Percentiles rank a stretch among this genome's conserved stretches.
These are phyloP conservation scores for Hymenoscyphus scutula DNA, from an alignment of 2,329 filamentous ascomycete species.

Conservation along the genomic window DNA sequence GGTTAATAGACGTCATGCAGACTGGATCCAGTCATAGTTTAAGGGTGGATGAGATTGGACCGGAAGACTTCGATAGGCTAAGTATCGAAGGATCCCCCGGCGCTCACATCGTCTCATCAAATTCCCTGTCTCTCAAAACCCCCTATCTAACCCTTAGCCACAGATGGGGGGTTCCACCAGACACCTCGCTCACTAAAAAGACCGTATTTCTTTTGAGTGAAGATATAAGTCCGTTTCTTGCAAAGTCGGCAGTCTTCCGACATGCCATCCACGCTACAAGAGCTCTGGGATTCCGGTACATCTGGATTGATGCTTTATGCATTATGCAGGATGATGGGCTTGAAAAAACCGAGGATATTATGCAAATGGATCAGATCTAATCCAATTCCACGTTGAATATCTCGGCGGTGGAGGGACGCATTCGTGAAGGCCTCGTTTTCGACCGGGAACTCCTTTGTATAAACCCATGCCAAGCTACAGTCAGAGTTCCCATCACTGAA, in stretches of 20 bases:
- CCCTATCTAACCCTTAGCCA: not conserved
- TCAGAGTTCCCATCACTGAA: not conserved
- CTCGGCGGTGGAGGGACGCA: not conserved
- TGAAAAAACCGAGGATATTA: not conserved
- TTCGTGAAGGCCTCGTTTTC: not conserved
- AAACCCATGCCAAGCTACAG: not conserved
- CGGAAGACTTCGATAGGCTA: too few species aligned
- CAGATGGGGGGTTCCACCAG: not conserved
- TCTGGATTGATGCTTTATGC: slow-evolving; percentile 12
- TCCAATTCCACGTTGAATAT: not conserved
- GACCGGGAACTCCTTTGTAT: not conserved
- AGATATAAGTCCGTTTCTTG: not conserved
- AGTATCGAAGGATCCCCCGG: too few species aligned
- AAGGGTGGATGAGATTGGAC: too few species aligned
- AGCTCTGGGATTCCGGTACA: not conserved
- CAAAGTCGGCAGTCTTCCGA: slow-evolving; percentile 40
- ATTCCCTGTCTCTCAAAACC: not conserved
- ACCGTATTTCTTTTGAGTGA: not conserved
- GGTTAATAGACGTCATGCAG: too few species aligned
- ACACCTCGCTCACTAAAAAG: not conserved
- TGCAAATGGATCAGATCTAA: not conserved
- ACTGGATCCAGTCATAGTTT: too few species aligned
- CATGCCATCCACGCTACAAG: slow-evolving; percentile 51
- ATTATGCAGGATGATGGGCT: not conserved
- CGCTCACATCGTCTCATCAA: too few species aligned